Base-by-base conservation (phyloP, 805 yeast species). In the Candida ovalis region DNA sequence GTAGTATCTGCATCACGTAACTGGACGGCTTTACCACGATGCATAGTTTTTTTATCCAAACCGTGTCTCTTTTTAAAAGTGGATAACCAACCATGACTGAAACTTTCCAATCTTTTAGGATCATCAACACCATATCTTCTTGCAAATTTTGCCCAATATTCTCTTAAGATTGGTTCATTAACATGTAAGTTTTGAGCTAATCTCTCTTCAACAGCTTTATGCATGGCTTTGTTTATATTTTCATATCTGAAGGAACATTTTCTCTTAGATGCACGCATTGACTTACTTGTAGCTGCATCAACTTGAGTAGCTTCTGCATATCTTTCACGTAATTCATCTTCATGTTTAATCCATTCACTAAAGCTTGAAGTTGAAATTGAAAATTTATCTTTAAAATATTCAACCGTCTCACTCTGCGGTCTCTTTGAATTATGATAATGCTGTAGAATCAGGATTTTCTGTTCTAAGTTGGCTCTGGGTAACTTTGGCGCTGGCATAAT, bases 51-150 rank as follows among this genome's bases (percentile, higher is more conserved):
- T 24, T 52, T 51, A 35, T 50, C 49, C 24, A 55, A 41, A 2
- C 67, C 82, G 56, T 80, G 83, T 43, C 84, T 64, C 53, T 77
- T 80, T 60, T 81, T 81, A 62, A 81, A 81, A 56, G 77, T 82
- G 12, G 78, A 68, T 39, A 81, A 62, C 86, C 86, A 81, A 8
- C 86, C 86, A 59, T 80, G 84, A 53, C 81, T 75, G 52, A 79
- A 81, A 15, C 74, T 70, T 24, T 70, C 72, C 47, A 76, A 60
- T 46, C 86, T 64, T 58, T 80, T 81, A 3, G 85, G 84, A 55
- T 81, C 82, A 7, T 74, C 77, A 2, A 81, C 83, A 9, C 84
- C 85, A 57, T 62, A 77, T 56, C 73, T 70, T 48, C 75, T 75
- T 2, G 84, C 85, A 56, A 70, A 77, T 27, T 71, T 64, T 13